A percentile compares a stretch with the other conserved stretches of the same genome.
Evolutionary conservation across 768 basidiomycete genomes (phyloP).

Genomic region (Glaciozyma martinii): DNA sequence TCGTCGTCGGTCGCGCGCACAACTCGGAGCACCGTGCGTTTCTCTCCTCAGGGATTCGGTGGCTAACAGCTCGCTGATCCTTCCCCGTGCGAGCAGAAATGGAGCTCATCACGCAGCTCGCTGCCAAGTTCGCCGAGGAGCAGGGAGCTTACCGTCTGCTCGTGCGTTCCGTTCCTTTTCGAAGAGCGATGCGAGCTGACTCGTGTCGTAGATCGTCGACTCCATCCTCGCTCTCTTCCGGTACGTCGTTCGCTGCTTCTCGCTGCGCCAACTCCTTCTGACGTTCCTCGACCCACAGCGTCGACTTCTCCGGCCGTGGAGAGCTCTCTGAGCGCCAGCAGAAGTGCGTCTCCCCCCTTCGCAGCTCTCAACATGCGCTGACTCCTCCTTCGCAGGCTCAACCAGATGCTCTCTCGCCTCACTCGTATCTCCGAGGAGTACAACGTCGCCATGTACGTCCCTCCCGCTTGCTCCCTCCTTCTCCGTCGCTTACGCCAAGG

Average conservation of each 20-base stretch:
- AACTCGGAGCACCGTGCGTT: constrained; percentile 80
- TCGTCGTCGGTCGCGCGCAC: constrained; percentile 58
- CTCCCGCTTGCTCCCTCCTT: constrained; percentile 90
- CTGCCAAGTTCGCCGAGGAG: constrained; percentile 77
- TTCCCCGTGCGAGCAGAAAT: constrained; percentile 45
- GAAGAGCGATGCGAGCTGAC: constrained; percentile 36
- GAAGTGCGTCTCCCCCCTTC: neutral
- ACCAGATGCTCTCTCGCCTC: constrained; percentile 87
- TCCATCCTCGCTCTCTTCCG: constrained; percentile 90
- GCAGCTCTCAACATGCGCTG: neutral
- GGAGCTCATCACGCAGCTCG: constrained; percentile 85
- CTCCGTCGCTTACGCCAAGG: constrained; percentile 44
- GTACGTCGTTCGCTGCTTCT: neutral
- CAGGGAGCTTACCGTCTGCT: constrained; percentile 22
- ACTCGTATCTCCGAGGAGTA: constrained; percentile 79
- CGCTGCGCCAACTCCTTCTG: neutral
- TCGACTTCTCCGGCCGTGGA: constrained; percentile 82
- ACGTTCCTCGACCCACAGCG: constrained; percentile 40
- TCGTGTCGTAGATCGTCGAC: constrained; percentile 66
- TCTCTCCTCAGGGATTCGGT: neutral
- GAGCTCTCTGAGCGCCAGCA: constrained; percentile 44
- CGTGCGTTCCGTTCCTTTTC: constrained; percentile 42
- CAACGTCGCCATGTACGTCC: constrained; percentile 59
- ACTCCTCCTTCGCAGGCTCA: constrained; percentile 70
- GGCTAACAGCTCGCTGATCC: neutral